Base-by-base conservation (phyloP, 2,329 filamentous ascomycete genomes). In the Colletotrichum limetticola region DNA sequence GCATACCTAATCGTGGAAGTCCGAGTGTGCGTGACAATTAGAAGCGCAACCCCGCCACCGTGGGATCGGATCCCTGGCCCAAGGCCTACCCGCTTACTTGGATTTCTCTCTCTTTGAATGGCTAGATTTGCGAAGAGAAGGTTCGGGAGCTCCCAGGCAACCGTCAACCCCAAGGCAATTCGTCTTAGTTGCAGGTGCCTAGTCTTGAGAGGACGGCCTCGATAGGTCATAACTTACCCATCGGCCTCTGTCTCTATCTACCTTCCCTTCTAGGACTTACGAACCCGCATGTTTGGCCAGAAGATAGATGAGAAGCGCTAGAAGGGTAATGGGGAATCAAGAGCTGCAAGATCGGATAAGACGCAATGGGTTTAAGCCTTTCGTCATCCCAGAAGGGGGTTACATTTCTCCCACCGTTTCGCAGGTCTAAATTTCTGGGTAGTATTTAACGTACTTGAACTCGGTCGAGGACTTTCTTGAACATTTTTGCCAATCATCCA, bases 11-110 rank as follows among this genome's bases (percentile, higher is more conserved):
- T 26, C 24, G 58, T 72, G 58, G 24, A 69, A 64, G n/a, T 69
- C 69, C 58, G 69, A 42, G n/a, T 59, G n/a, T 69, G 65, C 52
- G 65, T 32, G 12, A 3, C 16, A 12, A 24, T 53, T 12, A 5
- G 19, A 46, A 53, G 52, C 59, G 65, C 24, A 58, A 63, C 69
- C 42, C 69, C 58, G 58, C 69, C 65, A 19, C 26, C 5, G 58
- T 42, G 32, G 65, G 69, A 69, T 72, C 24, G 37, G n/a, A 22
- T 53, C 22, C 58, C 65, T 16, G 2, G 35, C 24, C 24, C 9
- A 3, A 19, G 60, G 7, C 22, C 11, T 14, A 7, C 0, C n/a
- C 57, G 24, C 32, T n/a, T 49, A 16, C 12, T 19, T 28, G 64
- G 8, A 12, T n/a, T 30, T 49, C 11, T n/a, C 4, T 2, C 9